Conservation (phyloP, 345 rosid genomes). For the Arabis alpina region DNA sequence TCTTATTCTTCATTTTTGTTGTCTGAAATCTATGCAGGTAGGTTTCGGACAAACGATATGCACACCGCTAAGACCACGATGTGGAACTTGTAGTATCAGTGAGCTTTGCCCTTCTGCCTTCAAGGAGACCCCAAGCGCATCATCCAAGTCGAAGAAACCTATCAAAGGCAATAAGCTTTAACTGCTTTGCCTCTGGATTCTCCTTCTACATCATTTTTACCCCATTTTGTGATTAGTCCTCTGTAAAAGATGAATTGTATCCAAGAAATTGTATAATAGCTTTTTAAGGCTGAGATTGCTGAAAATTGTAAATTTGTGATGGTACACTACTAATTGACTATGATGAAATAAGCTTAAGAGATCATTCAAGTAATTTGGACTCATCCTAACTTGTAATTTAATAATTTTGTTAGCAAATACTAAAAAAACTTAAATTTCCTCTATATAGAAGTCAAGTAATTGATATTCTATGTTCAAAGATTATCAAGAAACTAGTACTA, state of each 20-base stretch:
- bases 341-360: not conserved
- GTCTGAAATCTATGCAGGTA: slow-evolving; percentile 50
- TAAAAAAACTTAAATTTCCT: not conserved
- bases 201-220: not conserved
- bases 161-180: slow-evolving; percentile 45
- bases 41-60: slow-evolving; percentile 95
- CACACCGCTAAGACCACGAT: slow-evolving; percentile 78
- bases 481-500: too few species aligned
- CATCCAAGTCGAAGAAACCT: slow-evolving; percentile 55
- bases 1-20: slow-evolving; percentile 1
- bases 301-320: not conserved
- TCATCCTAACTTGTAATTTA: not conserved
- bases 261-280: slow-evolving; percentile 21
- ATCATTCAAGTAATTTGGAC: not conserved
- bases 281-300: not conserved
- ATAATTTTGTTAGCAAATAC: not conserved
- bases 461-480: slow-evolving; percentile 2
- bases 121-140: slow-evolving; percentile 61
- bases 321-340: not conserved
- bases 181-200: slow-evolving; percentile 25
- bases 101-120: slow-evolving; percentile 88
- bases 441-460: not conserved
- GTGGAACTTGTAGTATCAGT: slow-evolving; percentile 63
- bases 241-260: not conserved
- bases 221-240: slow-evolving; percentile 17